A percentile compares a stretch with the other conserved stretches of the same genome.
phyloP scores from a whole-genome alignment of 805 yeast genomes.

The Tanozyma kutaoensis region DNA sequence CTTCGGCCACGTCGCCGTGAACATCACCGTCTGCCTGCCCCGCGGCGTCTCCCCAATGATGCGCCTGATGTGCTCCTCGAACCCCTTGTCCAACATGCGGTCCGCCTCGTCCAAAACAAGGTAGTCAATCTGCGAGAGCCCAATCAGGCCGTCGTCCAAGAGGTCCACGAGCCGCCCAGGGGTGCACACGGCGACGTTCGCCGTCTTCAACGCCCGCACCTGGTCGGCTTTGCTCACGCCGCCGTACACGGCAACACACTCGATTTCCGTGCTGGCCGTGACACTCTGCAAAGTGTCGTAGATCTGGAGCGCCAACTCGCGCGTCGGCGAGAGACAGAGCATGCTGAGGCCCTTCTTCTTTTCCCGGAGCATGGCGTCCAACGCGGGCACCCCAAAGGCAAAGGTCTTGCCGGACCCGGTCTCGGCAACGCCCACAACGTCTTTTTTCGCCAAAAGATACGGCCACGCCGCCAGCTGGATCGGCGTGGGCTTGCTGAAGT shows the following conservation, averaged over 20 bases:
- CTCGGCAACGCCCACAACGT: slow-evolving; percentile 89
- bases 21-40: background rate
- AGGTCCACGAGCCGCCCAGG: background rate
- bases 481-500: background rate
- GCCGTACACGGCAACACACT: background rate
- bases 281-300: background rate
- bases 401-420: slow-evolving; percentile 42
- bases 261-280: background rate
- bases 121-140: background rate
- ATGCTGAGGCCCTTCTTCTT: background rate
- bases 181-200: background rate
- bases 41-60: background rate
- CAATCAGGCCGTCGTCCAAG: background rate
- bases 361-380: background rate
- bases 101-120: background rate
- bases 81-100: background rate
- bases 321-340: background rate
- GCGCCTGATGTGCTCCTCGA: background rate
- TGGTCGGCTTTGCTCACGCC: background rate
- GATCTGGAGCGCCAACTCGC: background rate
- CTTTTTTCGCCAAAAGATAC: slow-evolving; percentile 37
- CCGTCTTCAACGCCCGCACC: background rate
- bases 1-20: slow-evolving; percentile 1
- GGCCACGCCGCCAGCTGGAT: background rate
- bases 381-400: background rate